phyloP scores from a whole-genome alignment of 805 yeast species.

The Candida taoyuanica region DNA sequence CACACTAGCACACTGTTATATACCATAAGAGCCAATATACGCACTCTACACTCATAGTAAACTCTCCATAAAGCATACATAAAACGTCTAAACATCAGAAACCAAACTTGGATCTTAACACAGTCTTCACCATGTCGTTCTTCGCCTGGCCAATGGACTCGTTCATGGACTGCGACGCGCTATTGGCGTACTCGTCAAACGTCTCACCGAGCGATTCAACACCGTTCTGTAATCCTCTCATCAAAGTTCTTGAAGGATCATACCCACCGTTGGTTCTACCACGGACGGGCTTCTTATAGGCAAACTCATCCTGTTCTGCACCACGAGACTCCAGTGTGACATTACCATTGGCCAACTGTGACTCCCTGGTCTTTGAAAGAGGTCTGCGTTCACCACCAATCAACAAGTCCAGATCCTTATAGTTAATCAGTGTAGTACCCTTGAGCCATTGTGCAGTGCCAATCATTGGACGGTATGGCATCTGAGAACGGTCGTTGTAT shows the following conservation, averaged over 20 bases:
- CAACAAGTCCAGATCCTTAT: slow-evolving; percentile 57
- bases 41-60: no score
- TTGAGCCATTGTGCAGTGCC: slow-evolving; percentile 83
- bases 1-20: no score
- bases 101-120: slow-evolving; percentile 52
- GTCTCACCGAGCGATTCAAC: slow-evolving; percentile 50
- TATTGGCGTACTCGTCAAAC: slow-evolving; percentile 53
- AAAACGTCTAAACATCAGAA: no score
- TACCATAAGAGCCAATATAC: no score
- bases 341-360: slow-evolving; percentile 47
- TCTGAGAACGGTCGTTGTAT: slow-evolving; percentile 61
- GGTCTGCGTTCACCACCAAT: slow-evolving; percentile 76
- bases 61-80: no score
- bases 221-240: slow-evolving; percentile 46
- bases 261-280: slow-evolving; percentile 33
- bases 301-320: slow-evolving; percentile 23
- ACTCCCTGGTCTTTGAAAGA: slow-evolving; percentile 53
- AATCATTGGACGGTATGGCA: slow-evolving; percentile 77
- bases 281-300: slow-evolving; percentile 47
- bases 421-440: slow-evolving; percentile 60
- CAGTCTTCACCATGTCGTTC: slow-evolving; percentile 44
- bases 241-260: slow-evolving; percentile 35
- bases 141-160: slow-evolving; percentile 48
- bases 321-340: slow-evolving; percentile 20
- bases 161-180: slow-evolving; percentile 47